Evolutionary conservation across 164 flowering plant species (phyloP).

Genomic region (Stephania cephalantha): DNA sequence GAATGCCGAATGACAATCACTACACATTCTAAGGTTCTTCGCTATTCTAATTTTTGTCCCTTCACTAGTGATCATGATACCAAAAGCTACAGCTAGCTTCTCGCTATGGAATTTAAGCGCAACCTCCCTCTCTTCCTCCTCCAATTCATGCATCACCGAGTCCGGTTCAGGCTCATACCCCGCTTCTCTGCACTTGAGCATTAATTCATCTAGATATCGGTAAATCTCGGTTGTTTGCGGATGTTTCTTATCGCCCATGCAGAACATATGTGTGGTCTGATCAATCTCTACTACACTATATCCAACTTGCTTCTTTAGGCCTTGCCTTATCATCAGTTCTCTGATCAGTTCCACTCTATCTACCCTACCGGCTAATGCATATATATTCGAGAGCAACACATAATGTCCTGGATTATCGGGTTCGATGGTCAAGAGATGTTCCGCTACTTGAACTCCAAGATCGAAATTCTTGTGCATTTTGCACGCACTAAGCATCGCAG

Average conservation of each 20-base stretch:
- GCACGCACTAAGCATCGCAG: conserved; percentile 81
- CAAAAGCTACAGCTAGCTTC: conserved; percentile 74
- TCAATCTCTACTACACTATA: conserved; percentile 57
- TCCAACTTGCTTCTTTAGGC: conserved; percentile 65
- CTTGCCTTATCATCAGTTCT: conserved; percentile 41
- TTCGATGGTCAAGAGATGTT: conserved; percentile 45
- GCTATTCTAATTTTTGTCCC: conserved; percentile 42
- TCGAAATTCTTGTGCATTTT: conserved; percentile 68
- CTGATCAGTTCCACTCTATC: conserved; percentile 60
- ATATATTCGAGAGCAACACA: conserved; percentile 66
- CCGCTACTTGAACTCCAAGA: conserved; percentile 50
- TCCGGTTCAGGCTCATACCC: conserved; percentile 55
- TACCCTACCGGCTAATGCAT: conserved; percentile 61
- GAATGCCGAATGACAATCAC: conserved; percentile 65
- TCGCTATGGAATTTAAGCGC: conserved; percentile 68
- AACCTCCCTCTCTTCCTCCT: conserved; percentile 65
- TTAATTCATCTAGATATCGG: conserved; percentile 52
- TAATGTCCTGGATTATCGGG: conserved; percentile 70
- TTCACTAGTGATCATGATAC: conserved; percentile 39
- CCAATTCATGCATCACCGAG: conserved; percentile 61
- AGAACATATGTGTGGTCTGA: conserved; percentile 42
- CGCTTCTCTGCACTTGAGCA: conserved; percentile 37
- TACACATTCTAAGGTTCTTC: conserved; percentile 75
- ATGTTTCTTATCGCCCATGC: conserved; percentile 62
- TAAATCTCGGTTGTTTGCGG: conserved; percentile 40